Evolutionary conservation across 805 yeast species (phyloP), one percentile per base, ranked within the genome.

Genomic region (Metschnikowia baotianmanensis): DNA sequence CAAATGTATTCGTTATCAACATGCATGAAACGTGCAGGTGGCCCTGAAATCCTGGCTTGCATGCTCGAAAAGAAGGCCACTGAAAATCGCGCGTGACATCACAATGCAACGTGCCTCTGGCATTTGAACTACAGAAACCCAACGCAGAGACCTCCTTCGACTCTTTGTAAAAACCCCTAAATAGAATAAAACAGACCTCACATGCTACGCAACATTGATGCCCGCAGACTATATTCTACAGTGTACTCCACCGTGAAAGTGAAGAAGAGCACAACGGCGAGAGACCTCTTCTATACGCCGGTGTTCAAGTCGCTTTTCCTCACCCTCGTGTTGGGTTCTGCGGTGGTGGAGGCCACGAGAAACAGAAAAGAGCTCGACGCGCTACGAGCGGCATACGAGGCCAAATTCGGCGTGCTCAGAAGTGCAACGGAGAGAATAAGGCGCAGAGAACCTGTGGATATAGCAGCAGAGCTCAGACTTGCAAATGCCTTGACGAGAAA

Each of bases 281-380:
- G 62, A 11, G 65, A 59, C 28, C 43, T 66, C n/a, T 42, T 67
- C 22, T 52, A 48, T 25, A 58, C 66, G 0, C 67, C 73, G 6
- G 56, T 66, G 6, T 50, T 66, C 41, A 70, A 71, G 52, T 59
- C 72, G 11, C 52, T 68, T 7, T 43, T 68, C 15, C 57, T 67
- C 30, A 61, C 71, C 5, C 41, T 69, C 13, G 47, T 68, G 10
- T 65, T 70, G 48, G 72, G 74, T 6, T 65, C 79, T 2, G 69
- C 70, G 4, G 76, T 72, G 4, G 63, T 76, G 25, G 78, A 76
- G 43, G 62, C 71, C 30, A 71, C 73, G 64, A 61, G 70, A 34
- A 70, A 62, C 40, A 61, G 73, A 31, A 72, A 70, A 43, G 64
- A 65, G 25, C 50, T 61, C n/a, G 80, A 74, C 24, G 63, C 62